Conservation (phyloP, 257 asterid genomes). For the Solanum gandarillasii region DNA sequence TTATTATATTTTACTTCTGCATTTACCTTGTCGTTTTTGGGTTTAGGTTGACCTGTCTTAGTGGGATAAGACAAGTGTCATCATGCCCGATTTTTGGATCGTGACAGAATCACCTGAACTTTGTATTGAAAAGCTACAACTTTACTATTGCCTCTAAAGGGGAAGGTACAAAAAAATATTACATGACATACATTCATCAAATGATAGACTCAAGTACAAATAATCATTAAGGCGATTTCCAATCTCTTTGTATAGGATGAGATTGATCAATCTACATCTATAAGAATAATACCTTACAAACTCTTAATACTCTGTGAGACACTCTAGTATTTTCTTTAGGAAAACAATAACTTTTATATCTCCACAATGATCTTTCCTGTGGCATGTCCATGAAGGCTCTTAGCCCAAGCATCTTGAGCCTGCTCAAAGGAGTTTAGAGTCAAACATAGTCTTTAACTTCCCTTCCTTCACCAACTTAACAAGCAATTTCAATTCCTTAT, state of each 20-base stretch:
- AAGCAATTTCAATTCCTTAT: constrained; percentile 22
- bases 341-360: not conserved
- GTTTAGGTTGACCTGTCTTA: not conserved
- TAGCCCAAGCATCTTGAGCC: constrained; percentile 57
- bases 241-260: not conserved
- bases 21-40: not conserved
- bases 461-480: constrained; percentile 45
- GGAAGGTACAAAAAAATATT: not conserved
- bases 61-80: not conserved
- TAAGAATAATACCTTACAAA: not conserved
- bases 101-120: not conserved
- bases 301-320: not conserved
- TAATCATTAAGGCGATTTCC: not conserved
- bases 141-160: not conserved
- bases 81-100: not conserved
- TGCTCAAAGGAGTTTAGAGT: constrained; percentile 41
- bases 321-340: not conserved
- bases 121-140: not conserved
- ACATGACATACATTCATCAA: not conserved
- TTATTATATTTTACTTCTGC: not conserved
- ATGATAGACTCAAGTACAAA: not conserved
- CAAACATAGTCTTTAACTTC: constrained; percentile 35
- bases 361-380: constrained; percentile 44
- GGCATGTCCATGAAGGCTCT: constrained; percentile 53
- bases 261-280: not conserved